phyloP scores from a whole-genome alignment of 2,329 filamentous ascomycete species.

The Arachnomyces sp. region DNA sequence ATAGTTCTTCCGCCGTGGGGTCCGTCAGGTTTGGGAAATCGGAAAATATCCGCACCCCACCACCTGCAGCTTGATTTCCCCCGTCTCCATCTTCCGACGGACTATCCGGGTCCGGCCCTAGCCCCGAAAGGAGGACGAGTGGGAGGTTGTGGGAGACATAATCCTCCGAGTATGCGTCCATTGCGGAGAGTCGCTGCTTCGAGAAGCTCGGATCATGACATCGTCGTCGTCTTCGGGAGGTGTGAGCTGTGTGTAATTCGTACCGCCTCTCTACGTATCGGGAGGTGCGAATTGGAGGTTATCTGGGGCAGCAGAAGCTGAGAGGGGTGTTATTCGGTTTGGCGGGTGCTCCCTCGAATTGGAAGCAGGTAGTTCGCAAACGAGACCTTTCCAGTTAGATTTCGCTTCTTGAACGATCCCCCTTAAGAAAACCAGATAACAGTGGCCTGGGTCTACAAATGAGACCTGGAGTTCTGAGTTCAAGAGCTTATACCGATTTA shows the following conservation, averaged over 20 bases:
- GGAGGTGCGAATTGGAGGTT: too few species aligned
- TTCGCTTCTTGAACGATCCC: too few species aligned
- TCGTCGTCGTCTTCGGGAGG: conserved; percentile 11
- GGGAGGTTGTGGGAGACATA: conserved; percentile 85
- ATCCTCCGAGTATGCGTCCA: conserved; percentile 46
- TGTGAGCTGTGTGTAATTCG: conserved; percentile 10
- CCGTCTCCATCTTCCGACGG: conserved; percentile 22
- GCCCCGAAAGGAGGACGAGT: conserved; percentile 71
- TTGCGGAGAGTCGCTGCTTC: conserved; percentile 22
- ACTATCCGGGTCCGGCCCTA: conserved; percentile 38
- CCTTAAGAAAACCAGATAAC: too few species aligned
- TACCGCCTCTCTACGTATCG: too few species aligned
- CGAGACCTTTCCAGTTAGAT: too few species aligned
- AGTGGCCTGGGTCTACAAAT: too few species aligned
- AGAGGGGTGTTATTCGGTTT: too few species aligned
- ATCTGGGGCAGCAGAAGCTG: too few species aligned
- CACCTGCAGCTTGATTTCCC: conserved; percentile 43
- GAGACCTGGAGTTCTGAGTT: too few species aligned
- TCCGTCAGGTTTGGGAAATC: conserved; percentile 60
- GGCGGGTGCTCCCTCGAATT: too few species aligned
- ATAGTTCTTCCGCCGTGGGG: conserved; percentile 56
- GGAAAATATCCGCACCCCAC: conserved; percentile 58
- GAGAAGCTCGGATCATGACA: background rate
- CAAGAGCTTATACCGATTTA: too few species aligned
- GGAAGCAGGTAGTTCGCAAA: too few species aligned